Percentiles rank a stretch among this genome's conserved stretches.
Conservation (phyloP, 768 basidiomycete genomes). For the Russula griseocarnosa region DNA sequence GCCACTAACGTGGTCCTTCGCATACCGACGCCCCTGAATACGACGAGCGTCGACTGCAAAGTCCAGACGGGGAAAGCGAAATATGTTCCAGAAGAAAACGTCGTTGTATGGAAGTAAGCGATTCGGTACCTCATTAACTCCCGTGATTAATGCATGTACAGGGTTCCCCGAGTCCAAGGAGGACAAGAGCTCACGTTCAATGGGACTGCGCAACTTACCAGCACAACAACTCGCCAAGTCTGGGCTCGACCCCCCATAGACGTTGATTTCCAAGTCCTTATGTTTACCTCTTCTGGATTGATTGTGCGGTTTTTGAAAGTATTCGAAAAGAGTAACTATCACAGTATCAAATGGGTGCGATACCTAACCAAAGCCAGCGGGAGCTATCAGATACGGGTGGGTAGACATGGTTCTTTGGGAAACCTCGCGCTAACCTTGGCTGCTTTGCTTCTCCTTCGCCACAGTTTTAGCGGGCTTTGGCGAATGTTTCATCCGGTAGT, state of each 20-base stretch:
- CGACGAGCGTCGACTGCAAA: conserved; percentile 89
- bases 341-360: conserved; percentile 93
- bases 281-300: conserved; percentile 96
- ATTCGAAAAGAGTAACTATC: conserved; percentile 93
- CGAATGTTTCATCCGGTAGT: background rate
- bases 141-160: conserved; percentile 35
- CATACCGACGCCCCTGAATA: conserved; percentile 95
- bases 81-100: conserved; percentile 93
- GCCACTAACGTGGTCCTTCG: conserved; percentile 89
- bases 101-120: conserved; percentile 96
- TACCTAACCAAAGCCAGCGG: conserved; percentile 94
- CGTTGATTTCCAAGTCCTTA: conserved; percentile 97
- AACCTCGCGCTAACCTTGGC: background rate
- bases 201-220: conserved; percentile 77
- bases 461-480: conserved; percentile 23
- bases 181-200: conserved; percentile 85
- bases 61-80: conserved; percentile 93
- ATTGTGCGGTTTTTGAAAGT: conserved; percentile 97
- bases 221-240: conserved; percentile 87
- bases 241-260: conserved; percentile 99
- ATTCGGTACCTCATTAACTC: background rate
- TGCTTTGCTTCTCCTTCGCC: background rate
- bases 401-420: conserved; percentile 35
- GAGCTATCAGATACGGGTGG: conserved; percentile 87
- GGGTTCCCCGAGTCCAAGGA: conserved; percentile 89